Evolutionary conservation across 176 grass and related monocot species (phyloP).

Genomic region (Pharus latifolius): DNA sequence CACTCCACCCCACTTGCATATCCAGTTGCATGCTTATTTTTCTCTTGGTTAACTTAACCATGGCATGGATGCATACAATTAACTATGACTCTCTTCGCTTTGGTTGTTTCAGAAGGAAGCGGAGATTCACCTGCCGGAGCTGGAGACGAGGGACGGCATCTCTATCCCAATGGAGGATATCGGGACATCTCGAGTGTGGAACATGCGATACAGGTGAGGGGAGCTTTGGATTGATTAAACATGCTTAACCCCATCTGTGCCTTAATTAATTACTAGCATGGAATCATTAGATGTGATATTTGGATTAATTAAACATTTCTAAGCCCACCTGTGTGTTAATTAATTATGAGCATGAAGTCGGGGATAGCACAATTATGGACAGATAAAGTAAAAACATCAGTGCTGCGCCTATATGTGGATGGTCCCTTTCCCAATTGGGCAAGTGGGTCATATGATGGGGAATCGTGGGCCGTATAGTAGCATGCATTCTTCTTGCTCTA

Average conservation of each 20-base stretch:
- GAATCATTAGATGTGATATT: background rate
- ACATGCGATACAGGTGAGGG: conserved; percentile 82
- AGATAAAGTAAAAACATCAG: conserved; percentile 24
- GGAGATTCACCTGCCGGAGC: conserved; percentile 77
- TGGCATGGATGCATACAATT: background rate
- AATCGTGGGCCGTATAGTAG: conserved; percentile 20
- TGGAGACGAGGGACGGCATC: conserved; percentile 74
- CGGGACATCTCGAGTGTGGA: conserved; percentile 68
- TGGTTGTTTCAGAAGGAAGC: conserved; percentile 90
- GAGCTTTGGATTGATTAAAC: background rate
- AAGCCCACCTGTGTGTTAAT: conserved; percentile 5
- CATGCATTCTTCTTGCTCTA: conserved; percentile 12
- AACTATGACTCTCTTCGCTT: background rate
- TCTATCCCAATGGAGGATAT: conserved; percentile 91
- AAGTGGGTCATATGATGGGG: conserved; percentile 36
- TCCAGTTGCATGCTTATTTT: background rate
- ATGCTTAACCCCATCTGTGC: background rate
- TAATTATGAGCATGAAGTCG: background rate
- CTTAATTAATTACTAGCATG: too few species aligned
- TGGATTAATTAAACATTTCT: background rate
- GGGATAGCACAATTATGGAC: background rate
- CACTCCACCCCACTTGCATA: conserved; percentile 9
- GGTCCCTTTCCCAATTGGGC: conserved; percentile 34
- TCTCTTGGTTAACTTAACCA: background rate
- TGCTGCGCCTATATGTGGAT: background rate